Conservation (phyloP, 192 early-diverging fungal genomes). For the Rhizophagus sp. region DNA sequence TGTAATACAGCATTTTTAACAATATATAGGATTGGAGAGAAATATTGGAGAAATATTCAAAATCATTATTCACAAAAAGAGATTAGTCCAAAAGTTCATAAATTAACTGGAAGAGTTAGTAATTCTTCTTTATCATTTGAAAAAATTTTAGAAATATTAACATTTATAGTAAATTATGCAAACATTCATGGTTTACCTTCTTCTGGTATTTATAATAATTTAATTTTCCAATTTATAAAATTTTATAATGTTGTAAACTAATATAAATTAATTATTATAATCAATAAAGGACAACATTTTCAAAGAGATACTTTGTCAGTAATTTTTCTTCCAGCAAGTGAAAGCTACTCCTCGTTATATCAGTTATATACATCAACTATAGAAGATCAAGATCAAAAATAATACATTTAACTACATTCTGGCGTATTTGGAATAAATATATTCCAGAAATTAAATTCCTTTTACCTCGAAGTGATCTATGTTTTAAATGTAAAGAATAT, state of each 20-base stretch:
- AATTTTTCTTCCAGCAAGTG: background rate
- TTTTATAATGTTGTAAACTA: too few relatives aligned
- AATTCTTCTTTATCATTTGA: background rate
- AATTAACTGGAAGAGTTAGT: background rate
- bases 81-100: background rate
- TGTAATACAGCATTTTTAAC: background rate
- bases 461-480: constrained; percentile 3
- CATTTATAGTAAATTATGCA: background rate
- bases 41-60: background rate
- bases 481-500: background rate
- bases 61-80: background rate
- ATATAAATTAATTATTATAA: too few relatives aligned
- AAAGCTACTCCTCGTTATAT: background rate
- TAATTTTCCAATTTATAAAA: too few relatives aligned
- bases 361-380: background rate
- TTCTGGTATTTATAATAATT: background rate
- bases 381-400: background rate
- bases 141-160: background rate
- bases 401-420: background rate
- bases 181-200: constrained; percentile 2
- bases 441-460: constrained; percentile 5
- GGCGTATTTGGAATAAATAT: background rate
- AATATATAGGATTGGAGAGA: background rate
- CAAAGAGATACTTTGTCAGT: too few relatives aligned
- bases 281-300: too few relatives aligned